phyloP scores from a whole-genome alignment of 1,284 basidiomycete species.

The Trametes sp. region DNA sequence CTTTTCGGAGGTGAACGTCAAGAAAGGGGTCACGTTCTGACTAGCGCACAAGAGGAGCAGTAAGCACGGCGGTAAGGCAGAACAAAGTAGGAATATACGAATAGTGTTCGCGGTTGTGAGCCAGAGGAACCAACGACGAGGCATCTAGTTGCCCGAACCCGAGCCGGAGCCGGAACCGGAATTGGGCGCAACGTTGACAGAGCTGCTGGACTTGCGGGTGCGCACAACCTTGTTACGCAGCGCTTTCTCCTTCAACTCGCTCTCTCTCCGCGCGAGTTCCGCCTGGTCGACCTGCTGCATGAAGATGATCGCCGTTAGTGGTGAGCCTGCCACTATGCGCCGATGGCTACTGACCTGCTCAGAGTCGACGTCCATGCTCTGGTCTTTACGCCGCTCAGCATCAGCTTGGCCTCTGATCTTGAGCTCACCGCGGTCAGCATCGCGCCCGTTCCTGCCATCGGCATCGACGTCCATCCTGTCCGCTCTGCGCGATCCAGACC shows the following conservation, averaged over 20 bases:
- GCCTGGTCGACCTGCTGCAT: conserved; percentile 27
- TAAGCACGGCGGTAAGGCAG: conserved; percentile 3
- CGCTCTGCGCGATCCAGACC: conserved; percentile 9
- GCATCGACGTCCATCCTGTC: conserved; percentile 58
- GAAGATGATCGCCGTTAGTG: neutral
- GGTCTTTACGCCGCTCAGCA: conserved; percentile 56
- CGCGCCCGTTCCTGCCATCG: conserved; percentile 1
- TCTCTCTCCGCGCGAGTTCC: conserved; percentile 66
- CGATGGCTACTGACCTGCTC: conserved; percentile 10
- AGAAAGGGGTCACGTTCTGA: conserved; percentile 12
- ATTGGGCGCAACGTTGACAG: conserved; percentile 12
- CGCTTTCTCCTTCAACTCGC: conserved; percentile 80
- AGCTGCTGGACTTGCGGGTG: conserved; percentile 59
- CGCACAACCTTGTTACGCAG: conserved; percentile 81
- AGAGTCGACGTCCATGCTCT: conserved; percentile 41
- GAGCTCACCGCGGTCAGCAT: conserved; percentile 50
- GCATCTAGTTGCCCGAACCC: conserved; percentile 13
- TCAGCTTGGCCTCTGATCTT: conserved; percentile 79
- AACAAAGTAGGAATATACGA: conserved; percentile 13
- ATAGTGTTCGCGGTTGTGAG: neutral
- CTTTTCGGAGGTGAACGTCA: conserved; percentile 8
- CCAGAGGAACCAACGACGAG: neutral
- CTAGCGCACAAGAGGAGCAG: conserved; percentile 6
- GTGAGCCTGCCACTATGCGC: neutral
- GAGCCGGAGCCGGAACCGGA: conserved; percentile 10